Base-by-base conservation (phyloP, 306 rosid species). In the Dalbergia oliveri region DNA sequence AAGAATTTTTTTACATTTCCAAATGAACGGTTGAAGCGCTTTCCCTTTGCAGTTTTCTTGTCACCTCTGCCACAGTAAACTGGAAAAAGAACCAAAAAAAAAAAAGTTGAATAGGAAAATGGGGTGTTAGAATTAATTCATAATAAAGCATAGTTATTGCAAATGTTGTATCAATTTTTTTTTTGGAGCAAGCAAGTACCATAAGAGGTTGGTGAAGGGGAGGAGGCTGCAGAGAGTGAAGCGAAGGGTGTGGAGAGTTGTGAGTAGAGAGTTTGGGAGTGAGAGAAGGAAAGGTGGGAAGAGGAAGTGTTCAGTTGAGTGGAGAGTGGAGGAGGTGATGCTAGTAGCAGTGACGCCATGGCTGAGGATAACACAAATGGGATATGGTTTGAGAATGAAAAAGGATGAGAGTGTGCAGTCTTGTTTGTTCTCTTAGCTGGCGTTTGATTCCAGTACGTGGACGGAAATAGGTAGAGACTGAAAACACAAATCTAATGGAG, bases 21-120 rank as follows among this genome's bases (percentile, higher is more conserved):
- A 66, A 64, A 90, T 0, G 98, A 93, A 87, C 88, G 97, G 76
- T 75, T 89, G 91, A 93, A 93, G 69, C 93, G 97, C 84, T 93
- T 93, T 35, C 98, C 97, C 80, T 69, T 90, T 14, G 86, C 92
- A 5, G 93, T 91, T 84, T 88, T 93, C 94, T 71, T 88, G 79
- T 93, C 91, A 33, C 94, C 98, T 87, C 91, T 88, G 65, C 97
- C 98, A 72, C 97, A 93, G 60, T 79, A 87, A 62, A 93, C 97
- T 91, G 85, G 11, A 56, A 33, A 13, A 37, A 6, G 8, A 56
- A 54, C 10, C 13, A 1, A 44, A 31, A 39, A 59, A 8, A 5
- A 18, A 14, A 16, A 4, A 5, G 1, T 4, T 9, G 3, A 76
- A 59, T 21, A 7, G 5, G 39, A 50, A 53, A 82, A 67, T 73